phyloP scores from a whole-genome alignment of 257 asterid species.

The Nicotiana paniculata region DNA sequence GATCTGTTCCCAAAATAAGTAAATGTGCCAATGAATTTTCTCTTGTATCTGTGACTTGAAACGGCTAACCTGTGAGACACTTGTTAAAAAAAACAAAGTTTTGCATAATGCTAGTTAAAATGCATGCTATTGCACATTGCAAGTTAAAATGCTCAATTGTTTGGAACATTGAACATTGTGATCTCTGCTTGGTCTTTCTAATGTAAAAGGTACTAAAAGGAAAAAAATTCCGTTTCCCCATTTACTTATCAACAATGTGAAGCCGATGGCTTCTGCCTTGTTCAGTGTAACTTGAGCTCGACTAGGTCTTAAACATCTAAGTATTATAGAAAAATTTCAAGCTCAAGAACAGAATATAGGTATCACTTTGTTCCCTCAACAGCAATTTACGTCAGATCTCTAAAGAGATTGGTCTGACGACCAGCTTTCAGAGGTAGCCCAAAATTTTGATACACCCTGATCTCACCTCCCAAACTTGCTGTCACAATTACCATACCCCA shows the following conservation, averaged over 20 bases:
- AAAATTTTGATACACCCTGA: slow-evolving; percentile 79
- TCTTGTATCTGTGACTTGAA: background rate
- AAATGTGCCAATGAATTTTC: background rate
- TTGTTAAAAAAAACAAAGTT: background rate
- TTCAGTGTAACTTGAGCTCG: background rate
- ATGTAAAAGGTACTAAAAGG: background rate
- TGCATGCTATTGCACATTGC: background rate
- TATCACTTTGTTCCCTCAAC: background rate
- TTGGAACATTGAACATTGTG: background rate
- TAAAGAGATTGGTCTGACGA: slow-evolving; percentile 36
- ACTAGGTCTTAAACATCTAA: background rate
- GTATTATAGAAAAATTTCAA: background rate
- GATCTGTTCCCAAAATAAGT: background rate
- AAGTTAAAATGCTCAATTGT: background rate
- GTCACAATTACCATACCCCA: slow-evolving; percentile 90
- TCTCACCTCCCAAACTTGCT: slow-evolving; percentile 77
- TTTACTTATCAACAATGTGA: background rate
- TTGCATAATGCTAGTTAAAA: background rate
- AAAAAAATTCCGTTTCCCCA: background rate
- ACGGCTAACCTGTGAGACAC: background rate
- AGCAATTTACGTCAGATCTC: slow-evolving; percentile 22
- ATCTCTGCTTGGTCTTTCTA: background rate
- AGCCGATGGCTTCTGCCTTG: background rate
- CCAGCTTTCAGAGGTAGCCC: slow-evolving; percentile 67
- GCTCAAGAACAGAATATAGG: background rate